Percentiles rank a stretch among this genome's conserved stretches.
phyloP scores from a whole-genome alignment of 2,329 filamentous ascomycete species.

The Zymoseptoria ardabiliae region DNA sequence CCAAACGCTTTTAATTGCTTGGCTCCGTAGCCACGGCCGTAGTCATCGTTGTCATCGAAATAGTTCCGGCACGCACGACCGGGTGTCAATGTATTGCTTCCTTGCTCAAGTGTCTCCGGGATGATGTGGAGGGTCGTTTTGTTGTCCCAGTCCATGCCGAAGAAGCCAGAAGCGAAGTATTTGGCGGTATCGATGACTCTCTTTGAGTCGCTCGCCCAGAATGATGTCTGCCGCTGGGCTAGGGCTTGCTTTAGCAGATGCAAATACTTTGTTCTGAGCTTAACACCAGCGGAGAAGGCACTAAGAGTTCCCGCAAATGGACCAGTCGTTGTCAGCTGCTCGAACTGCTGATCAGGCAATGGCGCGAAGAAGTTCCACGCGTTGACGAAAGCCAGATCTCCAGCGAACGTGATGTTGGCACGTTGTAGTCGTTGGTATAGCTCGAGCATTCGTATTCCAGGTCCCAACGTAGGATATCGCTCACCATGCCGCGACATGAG shows the following conservation, averaged over 20 bases:
- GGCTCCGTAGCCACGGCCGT: conserved; percentile 46
- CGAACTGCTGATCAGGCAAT: conserved; percentile 39
- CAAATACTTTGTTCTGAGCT: conserved; percentile 47
- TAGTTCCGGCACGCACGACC: conserved; percentile 41
- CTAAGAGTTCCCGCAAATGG: conserved; percentile 50
- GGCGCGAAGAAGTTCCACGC: conserved; percentile 49
- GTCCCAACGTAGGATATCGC: conserved; percentile 47
- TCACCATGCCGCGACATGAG: conserved; percentile 55
- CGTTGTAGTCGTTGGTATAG: conserved; percentile 43
- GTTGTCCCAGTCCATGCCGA: conserved; percentile 43
- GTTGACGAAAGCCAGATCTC: conserved; percentile 48
- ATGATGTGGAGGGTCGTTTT: conserved; percentile 44
- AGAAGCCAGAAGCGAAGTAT: conserved; percentile 50
- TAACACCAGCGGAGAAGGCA: conserved; percentile 48
- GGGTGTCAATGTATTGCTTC: conserved; percentile 51
- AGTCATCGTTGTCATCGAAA: conserved; percentile 26
- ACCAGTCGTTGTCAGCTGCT: conserved; percentile 49
- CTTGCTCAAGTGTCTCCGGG: conserved; percentile 44
- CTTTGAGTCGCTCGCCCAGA: conserved; percentile 50
- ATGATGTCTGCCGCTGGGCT: conserved; percentile 27
- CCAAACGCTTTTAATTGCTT: conserved; percentile 43
- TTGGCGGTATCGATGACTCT: conserved; percentile 51
- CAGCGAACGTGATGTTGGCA: conserved; percentile 37
- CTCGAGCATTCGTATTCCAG: conserved; percentile 43
- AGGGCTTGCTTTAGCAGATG: conserved; percentile 35